Evolutionary conservation across 2,329 filamentous ascomycete genomes (phyloP).

Genomic region (Thielaviopsis cerberus): DNA sequence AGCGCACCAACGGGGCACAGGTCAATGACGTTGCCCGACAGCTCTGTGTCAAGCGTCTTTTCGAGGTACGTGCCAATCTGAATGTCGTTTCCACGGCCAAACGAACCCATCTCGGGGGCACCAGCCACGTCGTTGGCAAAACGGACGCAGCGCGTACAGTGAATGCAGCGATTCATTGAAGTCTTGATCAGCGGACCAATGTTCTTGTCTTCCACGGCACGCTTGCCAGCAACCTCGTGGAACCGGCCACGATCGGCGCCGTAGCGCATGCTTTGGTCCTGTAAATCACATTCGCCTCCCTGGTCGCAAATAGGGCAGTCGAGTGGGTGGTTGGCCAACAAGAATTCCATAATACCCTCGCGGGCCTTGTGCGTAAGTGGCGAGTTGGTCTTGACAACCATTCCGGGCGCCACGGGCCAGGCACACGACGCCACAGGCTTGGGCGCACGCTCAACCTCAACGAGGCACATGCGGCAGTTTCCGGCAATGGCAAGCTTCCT

Average conservation of each 20-base stretch:
- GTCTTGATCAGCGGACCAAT: slow-evolving; percentile 97
- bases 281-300: slow-evolving; percentile 94
- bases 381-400: slow-evolving; percentile 98
- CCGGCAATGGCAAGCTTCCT: slow-evolving; percentile 97
- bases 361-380: slow-evolving; percentile 91
- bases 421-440: slow-evolving; percentile 97
- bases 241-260: slow-evolving; percentile 90
- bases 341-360: slow-evolving; percentile 97
- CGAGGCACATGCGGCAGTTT: slow-evolving; percentile 98
- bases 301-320: slow-evolving; percentile 98
- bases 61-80: slow-evolving; percentile 98
- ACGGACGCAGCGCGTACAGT: slow-evolving; percentile 93
- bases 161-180: slow-evolving; percentile 98
- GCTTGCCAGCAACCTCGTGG: slow-evolving; percentile 88
- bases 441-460: slow-evolving; percentile 88
- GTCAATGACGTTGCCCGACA: slow-evolving; percentile 95
- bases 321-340: slow-evolving; percentile 86
- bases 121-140: slow-evolving; percentile 96
- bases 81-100: slow-evolving; percentile 87
- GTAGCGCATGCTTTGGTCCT: slow-evolving; percentile 99
- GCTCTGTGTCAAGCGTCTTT: slow-evolving; percentile 76
- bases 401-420: slow-evolving; percentile 94
- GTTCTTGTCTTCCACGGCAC: slow-evolving; percentile 98
- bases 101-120: slow-evolving; percentile 84
- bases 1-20: slow-evolving; percentile 93